phyloP scores from a whole-genome alignment of 352 stramenopile genomes.

The Globisporangium uncinulatum region DNA sequence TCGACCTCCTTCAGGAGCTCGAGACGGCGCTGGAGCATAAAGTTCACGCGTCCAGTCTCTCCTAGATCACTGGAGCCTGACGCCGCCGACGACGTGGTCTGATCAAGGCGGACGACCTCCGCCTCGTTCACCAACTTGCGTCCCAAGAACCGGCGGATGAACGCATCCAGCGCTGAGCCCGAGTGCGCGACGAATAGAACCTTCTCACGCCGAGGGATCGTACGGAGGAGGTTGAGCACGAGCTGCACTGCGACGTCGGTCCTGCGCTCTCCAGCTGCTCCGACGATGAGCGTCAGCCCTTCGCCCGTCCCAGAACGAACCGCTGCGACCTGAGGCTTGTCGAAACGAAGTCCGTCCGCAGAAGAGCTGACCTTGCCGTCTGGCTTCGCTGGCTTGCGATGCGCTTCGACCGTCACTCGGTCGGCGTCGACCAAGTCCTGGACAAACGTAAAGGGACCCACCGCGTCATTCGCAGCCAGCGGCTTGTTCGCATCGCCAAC shows the following conservation, averaged over 20 bases:
- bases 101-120: constrained; percentile 91
- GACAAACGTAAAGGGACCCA: constrained; percentile 49
- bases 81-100: constrained; percentile 24
- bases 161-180: constrained; percentile 93
- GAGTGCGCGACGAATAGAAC: constrained; percentile 95
- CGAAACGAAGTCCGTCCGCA: constrained; percentile 73
- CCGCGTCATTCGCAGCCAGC: constrained; percentile 25
- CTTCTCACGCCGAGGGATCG: constrained; percentile 70
- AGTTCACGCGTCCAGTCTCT: constrained; percentile 88
- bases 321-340: constrained; percentile 87
- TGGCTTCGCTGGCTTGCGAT: constrained; percentile 10
- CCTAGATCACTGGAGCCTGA: constrained; percentile 78
- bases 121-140: constrained; percentile 65
- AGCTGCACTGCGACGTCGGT: constrained; percentile 94
- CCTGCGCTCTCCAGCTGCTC: constrained; percentile 92
- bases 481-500: constrained; percentile 20
- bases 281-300: constrained; percentile 93
- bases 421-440: constrained; percentile 23
- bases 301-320: constrained; percentile 90
- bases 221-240: constrained; percentile 91
- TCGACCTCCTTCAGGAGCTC: constrained; percentile 92
- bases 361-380: background rate
- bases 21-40: constrained; percentile 53
- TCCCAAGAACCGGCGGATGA: constrained; percentile 92
- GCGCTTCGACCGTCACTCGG: constrained; percentile 30